phyloP scores from a whole-genome alignment of 495 filamentous ascomycete species.

The Penicillium manginii region DNA sequence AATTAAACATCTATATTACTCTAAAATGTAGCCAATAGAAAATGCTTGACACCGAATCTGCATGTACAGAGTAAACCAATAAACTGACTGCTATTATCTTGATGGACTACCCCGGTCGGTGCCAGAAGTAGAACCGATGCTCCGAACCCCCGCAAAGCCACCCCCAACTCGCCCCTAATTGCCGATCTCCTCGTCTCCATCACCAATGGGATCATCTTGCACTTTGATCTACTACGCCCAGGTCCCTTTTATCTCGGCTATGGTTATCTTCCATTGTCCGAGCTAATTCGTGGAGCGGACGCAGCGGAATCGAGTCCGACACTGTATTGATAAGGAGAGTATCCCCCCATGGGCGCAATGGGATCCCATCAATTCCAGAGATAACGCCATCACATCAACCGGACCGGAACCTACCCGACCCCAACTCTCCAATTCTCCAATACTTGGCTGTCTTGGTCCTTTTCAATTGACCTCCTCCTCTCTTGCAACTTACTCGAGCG shows the following conservation, averaged over 20 bases:
- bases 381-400: background rate
- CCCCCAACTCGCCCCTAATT: slow-evolving; percentile 16
- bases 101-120: slow-evolving; percentile 25
- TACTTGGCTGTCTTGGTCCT: background rate
- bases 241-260: slow-evolving; percentile 26
- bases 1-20: background rate
- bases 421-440: background rate
- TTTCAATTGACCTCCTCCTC: background rate
- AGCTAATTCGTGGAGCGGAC: background rate
- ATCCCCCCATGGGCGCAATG: background rate
- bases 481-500: background rate
- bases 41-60: too few relatives aligned
- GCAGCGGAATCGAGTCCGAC: slow-evolving; percentile 18
- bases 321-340: slow-evolving; percentile 11
- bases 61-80: too few relatives aligned
- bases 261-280: slow-evolving; percentile 7
- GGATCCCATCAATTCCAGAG: background rate
- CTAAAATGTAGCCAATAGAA: background rate
- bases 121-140: slow-evolving; percentile 20
- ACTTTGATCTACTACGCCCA: background rate
- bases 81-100: background rate
- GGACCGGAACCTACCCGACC: background rate
- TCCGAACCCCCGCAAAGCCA: slow-evolving; percentile 20
- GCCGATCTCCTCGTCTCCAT: slow-evolving; percentile 26
- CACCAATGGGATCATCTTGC: slow-evolving; percentile 22